Conservation (phyloP, 148 eudicot genomes). For the Silene uniflora region DNA sequence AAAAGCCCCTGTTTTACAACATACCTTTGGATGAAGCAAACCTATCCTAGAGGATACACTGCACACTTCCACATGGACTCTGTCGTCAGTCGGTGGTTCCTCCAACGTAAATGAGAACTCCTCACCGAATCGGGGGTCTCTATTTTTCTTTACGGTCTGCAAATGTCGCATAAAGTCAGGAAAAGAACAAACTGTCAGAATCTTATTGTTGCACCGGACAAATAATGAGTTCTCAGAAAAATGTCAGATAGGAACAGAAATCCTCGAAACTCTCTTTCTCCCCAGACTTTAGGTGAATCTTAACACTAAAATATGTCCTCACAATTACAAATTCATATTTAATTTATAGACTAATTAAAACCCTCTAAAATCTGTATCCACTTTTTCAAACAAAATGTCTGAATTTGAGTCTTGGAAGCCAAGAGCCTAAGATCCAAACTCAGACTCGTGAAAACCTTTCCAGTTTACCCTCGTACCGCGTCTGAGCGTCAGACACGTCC, state of each 20-base stretch:
- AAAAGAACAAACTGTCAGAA: not conserved
- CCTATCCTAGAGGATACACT: constrained; percentile 48
- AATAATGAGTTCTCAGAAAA: not conserved
- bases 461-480: not conserved
- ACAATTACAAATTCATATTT: too few species aligned
- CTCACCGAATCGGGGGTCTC: constrained; percentile 70
- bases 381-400: not conserved
- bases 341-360: not conserved
- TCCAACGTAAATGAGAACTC: constrained; percentile 55
- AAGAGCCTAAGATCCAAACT: not conserved
- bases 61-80: constrained; percentile 50
- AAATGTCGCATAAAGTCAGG: not conserved
- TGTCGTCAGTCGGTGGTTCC: constrained; percentile 61
- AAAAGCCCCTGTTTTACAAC: not conserved
- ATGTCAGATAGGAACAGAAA: not conserved
- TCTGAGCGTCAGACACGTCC: not conserved
- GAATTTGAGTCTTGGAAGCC: not conserved
- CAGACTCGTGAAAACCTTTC: not conserved
- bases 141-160: constrained; percentile 56
- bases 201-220: not conserved
- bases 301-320: not conserved
- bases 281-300: not conserved
- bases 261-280: not conserved
- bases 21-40: constrained; percentile 62
- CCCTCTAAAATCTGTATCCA: not conserved